phyloP scores from a whole-genome alignment of 306 rosid species.

The Rosa multiflora region DNA sequence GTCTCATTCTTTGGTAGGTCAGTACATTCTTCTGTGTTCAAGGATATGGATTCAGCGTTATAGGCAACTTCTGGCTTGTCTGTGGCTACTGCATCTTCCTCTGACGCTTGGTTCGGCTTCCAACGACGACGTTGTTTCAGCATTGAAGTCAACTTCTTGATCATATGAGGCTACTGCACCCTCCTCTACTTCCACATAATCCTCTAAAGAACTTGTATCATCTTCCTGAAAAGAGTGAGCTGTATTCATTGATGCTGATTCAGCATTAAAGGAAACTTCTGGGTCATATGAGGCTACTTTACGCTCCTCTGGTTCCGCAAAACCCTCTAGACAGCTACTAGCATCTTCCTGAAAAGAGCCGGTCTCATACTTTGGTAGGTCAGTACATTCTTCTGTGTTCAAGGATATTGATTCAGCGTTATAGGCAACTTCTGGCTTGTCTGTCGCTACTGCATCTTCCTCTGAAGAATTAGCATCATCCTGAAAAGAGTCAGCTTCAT shows the following conservation, averaged over 20 bases:
- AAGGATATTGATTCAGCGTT: constrained; percentile 21
- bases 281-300: constrained; percentile 20
- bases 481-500: constrained; percentile 16
- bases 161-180: constrained; percentile 22
- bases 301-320: constrained; percentile 21
- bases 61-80: no score
- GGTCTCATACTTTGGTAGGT: constrained; percentile 15
- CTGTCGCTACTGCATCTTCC: constrained; percentile 23
- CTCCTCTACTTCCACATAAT: constrained; percentile 22
- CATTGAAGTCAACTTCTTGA: constrained; percentile 26
- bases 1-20: no score
- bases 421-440: constrained; percentile 24
- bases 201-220: constrained; percentile 14
- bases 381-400: constrained; percentile 25
- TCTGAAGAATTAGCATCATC: constrained; percentile 32
- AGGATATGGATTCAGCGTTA: no score
- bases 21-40: no score
- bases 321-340: constrained; percentile 14
- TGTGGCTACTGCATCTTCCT: no score
- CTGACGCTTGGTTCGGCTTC: not conserved
- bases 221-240: constrained; percentile 25
- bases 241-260: constrained; percentile 18
- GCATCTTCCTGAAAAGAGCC: constrained; percentile 24
- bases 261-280: constrained; percentile 28
- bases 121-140: constrained; percentile 15